Conservation (phyloP, 2,329 filamentous ascomycete species). For the Fusarium xylarioides region DNA sequence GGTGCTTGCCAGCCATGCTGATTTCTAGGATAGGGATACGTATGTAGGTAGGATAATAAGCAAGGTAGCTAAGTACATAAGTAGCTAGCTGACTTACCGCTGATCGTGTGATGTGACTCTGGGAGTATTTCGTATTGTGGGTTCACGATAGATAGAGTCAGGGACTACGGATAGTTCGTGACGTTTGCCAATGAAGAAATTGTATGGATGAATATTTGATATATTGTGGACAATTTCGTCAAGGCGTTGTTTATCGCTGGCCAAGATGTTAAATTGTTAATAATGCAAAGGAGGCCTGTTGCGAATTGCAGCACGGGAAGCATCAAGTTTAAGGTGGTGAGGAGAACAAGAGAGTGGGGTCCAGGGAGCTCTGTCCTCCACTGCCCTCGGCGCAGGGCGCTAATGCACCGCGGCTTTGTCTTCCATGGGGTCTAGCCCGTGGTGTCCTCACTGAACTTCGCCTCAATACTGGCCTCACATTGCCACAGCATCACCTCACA, state of each 20-base stretch:
- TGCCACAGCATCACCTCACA: constrained; percentile 13
- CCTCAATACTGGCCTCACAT: constrained; percentile 28
- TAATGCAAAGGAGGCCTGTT: neutral
- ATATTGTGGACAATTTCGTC: neutral
- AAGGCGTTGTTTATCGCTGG: neutral
- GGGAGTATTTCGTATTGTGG: neutral
- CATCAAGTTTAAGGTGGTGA: constrained; percentile 13
- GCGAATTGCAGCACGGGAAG: neutral
- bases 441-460: constrained; percentile 22
- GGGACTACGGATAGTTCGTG: no score
- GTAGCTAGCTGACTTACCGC: neutral
- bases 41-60: neutral
- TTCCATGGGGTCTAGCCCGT: constrained; percentile 13
- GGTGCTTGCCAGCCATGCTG: constrained; percentile 9
- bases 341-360: neutral
- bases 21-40: neutral
- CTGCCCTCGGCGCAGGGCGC: constrained; percentile 13
- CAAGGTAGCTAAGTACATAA: neutral
- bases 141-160: neutral
- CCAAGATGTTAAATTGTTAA: neutral
- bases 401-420: constrained; percentile 40
- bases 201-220: neutral
- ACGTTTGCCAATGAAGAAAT: neutral
- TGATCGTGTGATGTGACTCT: constrained; percentile 15
- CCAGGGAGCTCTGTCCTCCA: constrained; percentile 19